phyloP scores from a whole-genome alignment of 768 basidiomycete species.

The Lactarius trivialis region DNA sequence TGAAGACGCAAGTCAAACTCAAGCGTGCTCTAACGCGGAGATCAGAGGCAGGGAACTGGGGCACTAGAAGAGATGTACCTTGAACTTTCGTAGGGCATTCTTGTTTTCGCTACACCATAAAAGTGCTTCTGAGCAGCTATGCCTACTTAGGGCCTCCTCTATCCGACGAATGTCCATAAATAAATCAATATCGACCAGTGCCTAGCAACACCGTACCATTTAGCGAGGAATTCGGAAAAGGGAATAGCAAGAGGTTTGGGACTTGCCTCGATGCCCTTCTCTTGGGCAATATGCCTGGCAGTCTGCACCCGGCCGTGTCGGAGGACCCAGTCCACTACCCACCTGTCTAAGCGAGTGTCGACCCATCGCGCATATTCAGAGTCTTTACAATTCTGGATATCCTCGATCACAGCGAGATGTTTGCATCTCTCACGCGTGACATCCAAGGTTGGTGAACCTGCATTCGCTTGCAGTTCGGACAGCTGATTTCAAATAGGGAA shows the following conservation, averaged over 20 bases:
- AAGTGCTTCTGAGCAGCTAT: slow-evolving; percentile 84
- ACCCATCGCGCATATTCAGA: slow-evolving; percentile 71
- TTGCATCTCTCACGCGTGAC: slow-evolving; percentile 70
- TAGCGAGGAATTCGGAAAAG: background rate
- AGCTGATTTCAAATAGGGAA: slow-evolving; percentile 32
- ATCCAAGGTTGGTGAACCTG: slow-evolving; percentile 53
- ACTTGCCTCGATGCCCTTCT: slow-evolving; percentile 73
- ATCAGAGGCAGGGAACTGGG: background rate
- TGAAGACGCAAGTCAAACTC: slow-evolving; percentile 96
- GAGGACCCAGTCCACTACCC: slow-evolving; percentile 90
- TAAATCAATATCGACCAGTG: slow-evolving; percentile 83
- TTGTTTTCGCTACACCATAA: slow-evolving; percentile 97
- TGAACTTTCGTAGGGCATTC: slow-evolving; percentile 83
- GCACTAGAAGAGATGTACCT: slow-evolving; percentile 40
- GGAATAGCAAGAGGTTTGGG: background rate
- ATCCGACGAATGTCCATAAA: slow-evolving; percentile 87
- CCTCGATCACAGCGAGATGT: slow-evolving; percentile 61
- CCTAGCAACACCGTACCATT: slow-evolving; percentile 38
- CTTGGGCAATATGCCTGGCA: slow-evolving; percentile 67
- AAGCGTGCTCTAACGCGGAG: slow-evolving; percentile 67
- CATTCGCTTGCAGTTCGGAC: slow-evolving; percentile 41
- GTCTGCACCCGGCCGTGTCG: slow-evolving; percentile 72
- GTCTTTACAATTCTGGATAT: slow-evolving; percentile 42
- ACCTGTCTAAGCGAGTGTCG: slow-evolving; percentile 73
- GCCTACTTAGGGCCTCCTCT: slow-evolving; percentile 65